phyloP scores from a whole-genome alignment of 106 monocot species.

The Alisma plantagoaquatica region DNA sequence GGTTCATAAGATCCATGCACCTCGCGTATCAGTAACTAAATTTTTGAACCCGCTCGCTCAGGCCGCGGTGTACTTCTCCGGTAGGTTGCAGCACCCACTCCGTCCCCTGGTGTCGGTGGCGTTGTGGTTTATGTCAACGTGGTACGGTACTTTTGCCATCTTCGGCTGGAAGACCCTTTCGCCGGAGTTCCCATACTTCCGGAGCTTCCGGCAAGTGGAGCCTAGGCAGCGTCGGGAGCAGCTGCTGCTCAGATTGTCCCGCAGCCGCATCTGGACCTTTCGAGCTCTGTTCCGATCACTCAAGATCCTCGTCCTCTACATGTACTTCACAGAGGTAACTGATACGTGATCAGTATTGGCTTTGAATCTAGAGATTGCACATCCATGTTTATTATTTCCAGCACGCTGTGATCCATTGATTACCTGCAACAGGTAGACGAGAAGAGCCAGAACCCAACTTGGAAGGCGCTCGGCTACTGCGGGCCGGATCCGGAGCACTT shows the following conservation, averaged over 20 bases:
- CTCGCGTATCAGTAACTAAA: too few species aligned
- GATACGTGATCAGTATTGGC: not conserved
- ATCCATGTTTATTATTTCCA: too few species aligned
- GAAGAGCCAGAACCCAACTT: not conserved
- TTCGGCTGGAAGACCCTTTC: slow-evolving; percentile 44
- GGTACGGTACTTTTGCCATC: slow-evolving; percentile 49
- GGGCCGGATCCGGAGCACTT: not conserved
- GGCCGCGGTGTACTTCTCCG: slow-evolving; percentile 14
- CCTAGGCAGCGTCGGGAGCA: slow-evolving; percentile 31
- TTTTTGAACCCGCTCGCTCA: not conserved
- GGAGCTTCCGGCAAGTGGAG: slow-evolving; percentile 26
- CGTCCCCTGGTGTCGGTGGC: slow-evolving; percentile 12
- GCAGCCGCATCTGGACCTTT: slow-evolving; percentile 15
- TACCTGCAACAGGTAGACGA: not conserved
- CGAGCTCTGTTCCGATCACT: slow-evolving; percentile 16
- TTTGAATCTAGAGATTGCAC: too few species aligned
- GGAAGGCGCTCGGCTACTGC: slow-evolving; percentile 5
- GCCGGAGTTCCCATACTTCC: slow-evolving; percentile 39
- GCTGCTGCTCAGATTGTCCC: slow-evolving; percentile 26
- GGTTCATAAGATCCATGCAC: not conserved
- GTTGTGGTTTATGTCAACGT: slow-evolving; percentile 47
- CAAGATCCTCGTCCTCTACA: slow-evolving; percentile 20
- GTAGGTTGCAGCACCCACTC: slow-evolving; percentile 20
- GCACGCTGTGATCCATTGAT: not conserved
- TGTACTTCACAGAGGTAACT: slow-evolving; percentile 46